phyloP scores from a whole-genome alignment of 1,284 basidiomycete species.

The Omphalotus olearius region DNA sequence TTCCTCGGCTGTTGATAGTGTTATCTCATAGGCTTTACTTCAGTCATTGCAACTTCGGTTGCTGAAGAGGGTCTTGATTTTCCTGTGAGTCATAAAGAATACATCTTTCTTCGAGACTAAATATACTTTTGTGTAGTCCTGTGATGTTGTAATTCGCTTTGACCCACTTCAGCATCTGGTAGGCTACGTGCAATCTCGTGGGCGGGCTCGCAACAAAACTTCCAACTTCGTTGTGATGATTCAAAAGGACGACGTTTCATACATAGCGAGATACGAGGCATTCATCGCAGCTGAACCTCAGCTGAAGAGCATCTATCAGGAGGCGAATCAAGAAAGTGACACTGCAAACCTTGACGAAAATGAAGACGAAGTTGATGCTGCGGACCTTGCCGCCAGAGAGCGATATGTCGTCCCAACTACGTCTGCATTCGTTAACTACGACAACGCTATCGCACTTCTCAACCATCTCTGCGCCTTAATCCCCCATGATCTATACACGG shows the following conservation, averaged over 20 bases:
- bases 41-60: conserved; percentile 80
- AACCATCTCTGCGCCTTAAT: conserved; percentile 72
- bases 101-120: conserved; percentile 9
- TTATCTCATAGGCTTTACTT: conserved; percentile 9
- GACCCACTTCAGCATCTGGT: conserved; percentile 76
- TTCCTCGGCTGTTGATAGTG: conserved; percentile 3
- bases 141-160: conserved; percentile 81
- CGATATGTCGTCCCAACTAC: conserved; percentile 67
- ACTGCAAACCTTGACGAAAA: conserved; percentile 32
- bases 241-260: conserved; percentile 49
- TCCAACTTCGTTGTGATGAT: conserved; percentile 82
- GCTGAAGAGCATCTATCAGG: conserved; percentile 59
- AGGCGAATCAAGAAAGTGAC: background rate
- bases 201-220: conserved; percentile 69
- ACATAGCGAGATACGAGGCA: conserved; percentile 52
- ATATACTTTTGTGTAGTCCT: conserved; percentile 44
- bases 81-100: conserved; percentile 38
- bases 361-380: conserved; percentile 42
- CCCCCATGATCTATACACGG: conserved; percentile 67
- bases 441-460: conserved; percentile 65
- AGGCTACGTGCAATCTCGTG: conserved; percentile 80
- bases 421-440: conserved; percentile 74
- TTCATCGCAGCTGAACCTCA: conserved; percentile 60
- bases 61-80: conserved; percentile 89
- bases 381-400: conserved; percentile 61